Percentiles rank a stretch among this genome's conserved stretches.
phyloP scores from a whole-genome alignment of 805 yeast species.

The Kluyveromyces starmeri region DNA sequence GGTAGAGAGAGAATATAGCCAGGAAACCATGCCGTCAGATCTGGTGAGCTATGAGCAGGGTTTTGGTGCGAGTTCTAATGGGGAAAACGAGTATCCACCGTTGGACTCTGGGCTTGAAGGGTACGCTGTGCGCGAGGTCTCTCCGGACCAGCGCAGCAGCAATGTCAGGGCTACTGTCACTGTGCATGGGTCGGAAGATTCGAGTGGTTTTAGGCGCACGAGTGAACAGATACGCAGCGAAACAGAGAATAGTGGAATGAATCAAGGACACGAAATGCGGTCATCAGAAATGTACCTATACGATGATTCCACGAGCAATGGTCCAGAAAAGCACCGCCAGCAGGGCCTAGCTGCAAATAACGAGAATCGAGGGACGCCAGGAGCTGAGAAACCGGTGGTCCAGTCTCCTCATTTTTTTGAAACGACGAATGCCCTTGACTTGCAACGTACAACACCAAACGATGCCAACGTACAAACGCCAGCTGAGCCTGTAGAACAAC shows the following conservation, averaged over 20 bases:
- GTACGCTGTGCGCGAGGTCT: constrained; percentile 2
- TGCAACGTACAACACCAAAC: constrained; percentile 4
- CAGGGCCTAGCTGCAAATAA: not conserved
- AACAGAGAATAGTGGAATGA: not conserved
- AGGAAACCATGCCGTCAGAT: constrained; percentile 5
- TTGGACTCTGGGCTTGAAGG: constrained; percentile 11
- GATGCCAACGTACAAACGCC: not conserved
- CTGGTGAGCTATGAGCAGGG: not conserved
- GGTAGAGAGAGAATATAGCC: no score
- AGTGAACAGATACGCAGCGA: not conserved
- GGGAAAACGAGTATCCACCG: constrained; percentile 13
- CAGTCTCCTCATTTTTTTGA: constrained; percentile 1
- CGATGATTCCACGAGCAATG: constrained; percentile 12
- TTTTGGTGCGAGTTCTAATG: not conserved
- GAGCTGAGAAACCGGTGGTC: not conserved
- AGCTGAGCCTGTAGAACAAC: constrained; percentile 56
- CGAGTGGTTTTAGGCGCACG: no score
- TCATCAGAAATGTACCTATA: constrained; percentile 16
- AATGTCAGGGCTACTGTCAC: not conserved
- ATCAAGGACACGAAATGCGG: constrained; percentile 3
- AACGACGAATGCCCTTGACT: not conserved
- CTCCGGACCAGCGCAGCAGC: not conserved
- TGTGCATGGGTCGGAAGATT: not conserved
- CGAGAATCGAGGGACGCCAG: not conserved
- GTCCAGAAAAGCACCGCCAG: not conserved